Percentiles rank a stretch among this genome's conserved stretches.
Evolutionary conservation across 1,284 basidiomycete genomes (phyloP).

Genomic region (Pseudozyma hubeiensis): DNA sequence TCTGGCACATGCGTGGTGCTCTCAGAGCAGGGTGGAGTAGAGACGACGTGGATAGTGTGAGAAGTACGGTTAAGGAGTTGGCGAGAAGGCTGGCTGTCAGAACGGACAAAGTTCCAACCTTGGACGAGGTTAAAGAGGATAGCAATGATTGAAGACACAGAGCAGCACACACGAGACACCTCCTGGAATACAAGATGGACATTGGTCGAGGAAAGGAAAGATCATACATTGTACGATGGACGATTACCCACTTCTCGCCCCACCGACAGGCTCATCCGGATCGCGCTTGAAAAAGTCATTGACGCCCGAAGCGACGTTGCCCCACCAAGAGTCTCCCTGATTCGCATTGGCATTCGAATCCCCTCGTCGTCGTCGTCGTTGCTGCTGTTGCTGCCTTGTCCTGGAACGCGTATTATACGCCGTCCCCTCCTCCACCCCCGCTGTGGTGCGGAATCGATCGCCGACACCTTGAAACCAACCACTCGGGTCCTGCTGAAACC

Average conservation of each 20-base stretch:
- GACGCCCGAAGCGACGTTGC: conserved; percentile 25
- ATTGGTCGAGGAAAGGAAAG: too few relatives aligned
- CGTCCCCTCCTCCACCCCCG: neutral
- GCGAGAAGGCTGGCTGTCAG: conserved; percentile 13
- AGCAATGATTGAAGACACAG: conserved; percentile 14
- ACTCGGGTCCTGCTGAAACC: conserved; percentile 35
- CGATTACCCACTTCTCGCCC: conserved; percentile 2
- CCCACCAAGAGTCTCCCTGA: conserved; percentile 35
- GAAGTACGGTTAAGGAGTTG: conserved; percentile 1
- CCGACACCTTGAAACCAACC: conserved; percentile 42
- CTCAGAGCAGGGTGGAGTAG: conserved; percentile 32
- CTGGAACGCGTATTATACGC: conserved; percentile 21
- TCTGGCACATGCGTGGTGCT: conserved; percentile 44
- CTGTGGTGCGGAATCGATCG: conserved; percentile 24
- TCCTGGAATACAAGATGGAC: too few relatives aligned
- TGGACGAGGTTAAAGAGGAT: conserved; percentile 26
- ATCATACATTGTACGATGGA: conserved; percentile 8
- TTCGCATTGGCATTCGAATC: neutral
- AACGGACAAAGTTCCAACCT: conserved; percentile 15
- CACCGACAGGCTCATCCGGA: conserved; percentile 2
- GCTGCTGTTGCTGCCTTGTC: conserved; percentile 6
- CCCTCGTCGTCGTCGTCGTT: neutral
- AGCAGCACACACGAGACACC: neutral
- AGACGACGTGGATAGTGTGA: conserved; percentile 20
- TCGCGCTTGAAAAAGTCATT: conserved; percentile 35